Evolutionary conservation across 192 early-diverging fungal species (phyloP).

Genomic region (Linnemannia exigua): DNA sequence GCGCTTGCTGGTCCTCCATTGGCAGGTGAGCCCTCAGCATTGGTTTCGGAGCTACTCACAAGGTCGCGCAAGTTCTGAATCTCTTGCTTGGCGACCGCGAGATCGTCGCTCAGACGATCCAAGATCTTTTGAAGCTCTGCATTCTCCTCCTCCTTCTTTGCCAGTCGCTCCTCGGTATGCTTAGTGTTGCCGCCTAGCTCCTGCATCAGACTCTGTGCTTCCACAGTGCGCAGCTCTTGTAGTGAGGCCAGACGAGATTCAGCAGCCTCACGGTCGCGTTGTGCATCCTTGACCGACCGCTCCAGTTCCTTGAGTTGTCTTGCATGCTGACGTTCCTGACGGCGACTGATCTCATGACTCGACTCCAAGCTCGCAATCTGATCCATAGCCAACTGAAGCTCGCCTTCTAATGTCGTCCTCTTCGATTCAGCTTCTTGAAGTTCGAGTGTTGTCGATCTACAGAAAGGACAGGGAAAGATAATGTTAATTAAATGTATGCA

Average conservation of each 20-base stretch:
- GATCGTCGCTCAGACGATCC: conserved; percentile 52
- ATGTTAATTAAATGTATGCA: not conserved
- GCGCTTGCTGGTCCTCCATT: not conserved
- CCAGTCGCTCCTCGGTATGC: conserved; percentile 45
- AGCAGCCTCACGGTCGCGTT: conserved; percentile 36
- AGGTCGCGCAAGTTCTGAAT: conserved; percentile 47
- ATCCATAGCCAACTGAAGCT: conserved; percentile 47
- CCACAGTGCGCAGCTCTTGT: conserved; percentile 45
- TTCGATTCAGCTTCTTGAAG: conserved; percentile 39
- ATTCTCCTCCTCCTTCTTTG: conserved; percentile 64
- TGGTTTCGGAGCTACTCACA: conserved; percentile 30
- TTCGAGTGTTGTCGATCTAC: conserved; percentile 26
- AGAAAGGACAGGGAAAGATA: not conserved
- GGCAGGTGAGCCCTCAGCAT: not conserved
- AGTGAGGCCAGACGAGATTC: conserved; percentile 47
- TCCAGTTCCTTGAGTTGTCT: conserved; percentile 51
- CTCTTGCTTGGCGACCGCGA: conserved; percentile 44
- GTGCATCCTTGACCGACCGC: conserved; percentile 42
- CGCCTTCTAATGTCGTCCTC: conserved; percentile 22
- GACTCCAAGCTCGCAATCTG: conserved; percentile 50
- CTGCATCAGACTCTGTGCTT: conserved; percentile 49
- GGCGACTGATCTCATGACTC: conserved; percentile 40
- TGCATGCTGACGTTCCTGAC: conserved; percentile 42
- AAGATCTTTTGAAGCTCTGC: conserved; percentile 58
- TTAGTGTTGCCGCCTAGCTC: conserved; percentile 55